A percentile compares a stretch with the other conserved stretches of the same genome.
Evolutionary conservation across 2,329 filamentous ascomycete species (phyloP).

Genomic region (Didymella pomorum): DNA sequence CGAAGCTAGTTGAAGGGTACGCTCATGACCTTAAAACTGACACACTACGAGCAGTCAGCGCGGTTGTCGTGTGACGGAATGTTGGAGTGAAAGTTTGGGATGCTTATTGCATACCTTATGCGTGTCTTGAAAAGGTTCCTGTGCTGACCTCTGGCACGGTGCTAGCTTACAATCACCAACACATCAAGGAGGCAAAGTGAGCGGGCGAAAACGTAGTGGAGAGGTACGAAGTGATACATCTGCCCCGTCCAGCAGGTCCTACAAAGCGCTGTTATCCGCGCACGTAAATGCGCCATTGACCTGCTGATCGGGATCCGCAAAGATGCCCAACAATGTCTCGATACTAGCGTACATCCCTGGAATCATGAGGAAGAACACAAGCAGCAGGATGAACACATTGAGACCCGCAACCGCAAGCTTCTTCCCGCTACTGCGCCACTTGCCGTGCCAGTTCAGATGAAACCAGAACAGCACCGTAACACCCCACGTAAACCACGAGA

Average conservation of each 20-base stretch:
- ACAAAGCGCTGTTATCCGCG: conserved; percentile 34
- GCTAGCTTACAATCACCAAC: too few relatives aligned
- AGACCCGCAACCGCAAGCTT: conserved; percentile 33
- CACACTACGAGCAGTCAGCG: too few relatives aligned
- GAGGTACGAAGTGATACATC: neutral
- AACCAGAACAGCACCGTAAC: conserved; percentile 43
- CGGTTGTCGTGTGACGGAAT: too few relatives aligned
- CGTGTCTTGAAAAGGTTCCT: too few relatives aligned
- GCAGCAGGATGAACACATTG: conserved; percentile 33
- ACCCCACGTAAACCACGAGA: conserved; percentile 42
- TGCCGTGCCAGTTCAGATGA: conserved; percentile 39
- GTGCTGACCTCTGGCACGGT: too few relatives aligned
- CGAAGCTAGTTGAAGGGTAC: too few relatives aligned
- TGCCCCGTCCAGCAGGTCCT: neutral
- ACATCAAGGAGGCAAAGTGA: too few relatives aligned
- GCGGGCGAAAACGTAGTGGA: too few relatives aligned
- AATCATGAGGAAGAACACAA: conserved; percentile 36
- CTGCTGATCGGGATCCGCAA: conserved; percentile 33
- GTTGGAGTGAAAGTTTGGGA: too few relatives aligned
- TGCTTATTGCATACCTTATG: too few relatives aligned
- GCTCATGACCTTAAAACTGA: too few relatives aligned
- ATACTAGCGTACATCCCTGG: conserved; percentile 41
- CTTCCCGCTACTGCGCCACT: conserved; percentile 30
- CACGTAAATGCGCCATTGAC: conserved; percentile 42
- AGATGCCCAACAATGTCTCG: conserved; percentile 30